phyloP scores from a whole-genome alignment of 352 stramenopile species.

The Blastocystis sp. region DNA sequence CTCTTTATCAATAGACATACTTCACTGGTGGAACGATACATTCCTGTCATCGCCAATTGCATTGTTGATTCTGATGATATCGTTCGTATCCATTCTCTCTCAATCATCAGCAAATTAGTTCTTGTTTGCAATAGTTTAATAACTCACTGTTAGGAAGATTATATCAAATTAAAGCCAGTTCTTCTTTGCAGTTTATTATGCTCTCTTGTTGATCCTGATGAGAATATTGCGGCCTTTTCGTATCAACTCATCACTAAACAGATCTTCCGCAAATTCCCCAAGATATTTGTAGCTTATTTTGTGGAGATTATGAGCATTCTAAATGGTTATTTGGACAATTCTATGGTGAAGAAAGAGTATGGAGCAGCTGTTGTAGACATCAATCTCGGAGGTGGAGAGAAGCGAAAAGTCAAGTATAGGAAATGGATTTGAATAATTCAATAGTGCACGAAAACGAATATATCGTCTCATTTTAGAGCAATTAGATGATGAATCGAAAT shows the following conservation, averaged over 20 bases:
- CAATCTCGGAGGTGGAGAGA: slow-evolving; percentile 28
- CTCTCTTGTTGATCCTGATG: slow-evolving; percentile 1
- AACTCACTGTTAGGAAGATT: slow-evolving; percentile 5
- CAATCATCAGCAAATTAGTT: slow-evolving; percentile 48
- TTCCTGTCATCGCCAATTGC: slow-evolving; percentile 51
- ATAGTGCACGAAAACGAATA: slow-evolving; percentile 15
- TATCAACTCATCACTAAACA: slow-evolving; percentile 57
- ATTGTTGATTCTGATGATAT: slow-evolving; percentile 38
- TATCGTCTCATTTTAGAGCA: slow-evolving; percentile 52
- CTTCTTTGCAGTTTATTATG: slow-evolving; percentile 17
- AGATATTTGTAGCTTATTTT: slow-evolving; percentile 36
- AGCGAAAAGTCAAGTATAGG: slow-evolving; percentile 24
- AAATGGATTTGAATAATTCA: neutral
- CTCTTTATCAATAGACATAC: slow-evolving; percentile 21
- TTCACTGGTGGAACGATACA: slow-evolving; percentile 44
- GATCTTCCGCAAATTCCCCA: slow-evolving; percentile 51
- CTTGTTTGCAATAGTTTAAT: neutral
- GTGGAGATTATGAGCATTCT: slow-evolving; percentile 67
- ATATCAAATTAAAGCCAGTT: slow-evolving; percentile 56
- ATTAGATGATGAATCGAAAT: slow-evolving; percentile 44
- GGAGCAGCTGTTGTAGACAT: slow-evolving; percentile 38
- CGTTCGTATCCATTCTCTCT: slow-evolving; percentile 50
- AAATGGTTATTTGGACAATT: slow-evolving; percentile 37
- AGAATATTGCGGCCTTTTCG: slow-evolving; percentile 28
- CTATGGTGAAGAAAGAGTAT: slow-evolving; percentile 49